Evolutionary conservation across 2,329 filamentous ascomycete species (phyloP).

Genomic region (Hypoxylon sp.): DNA sequence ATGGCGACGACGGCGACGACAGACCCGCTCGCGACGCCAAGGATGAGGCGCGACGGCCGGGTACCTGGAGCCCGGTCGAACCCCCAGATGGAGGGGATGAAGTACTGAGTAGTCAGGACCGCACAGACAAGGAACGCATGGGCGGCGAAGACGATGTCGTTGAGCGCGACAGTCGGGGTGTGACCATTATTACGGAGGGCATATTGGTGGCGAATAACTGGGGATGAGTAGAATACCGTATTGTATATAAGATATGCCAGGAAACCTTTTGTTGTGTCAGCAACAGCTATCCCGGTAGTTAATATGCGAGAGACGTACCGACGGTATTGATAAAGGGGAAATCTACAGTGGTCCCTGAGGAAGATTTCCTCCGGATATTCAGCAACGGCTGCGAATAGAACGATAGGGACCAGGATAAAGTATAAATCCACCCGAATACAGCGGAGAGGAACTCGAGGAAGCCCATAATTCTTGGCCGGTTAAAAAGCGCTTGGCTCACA

Average conservation of each 20-base stretch:
- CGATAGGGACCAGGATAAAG: constrained; percentile 83
- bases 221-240: constrained; percentile 81
- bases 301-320: constrained; percentile 58
- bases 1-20: constrained; percentile 68
- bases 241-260: constrained; percentile 83
- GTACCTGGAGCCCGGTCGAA: constrained; percentile 73
- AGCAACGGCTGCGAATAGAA: constrained; percentile 93
- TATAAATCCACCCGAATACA: constrained; percentile 83
- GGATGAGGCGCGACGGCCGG: constrained; percentile 72
- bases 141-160: constrained; percentile 89
- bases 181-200: constrained; percentile 82
- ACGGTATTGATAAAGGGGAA: constrained; percentile 83
- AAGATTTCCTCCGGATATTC: constrained; percentile 83
- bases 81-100: constrained; percentile 80
- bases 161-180: constrained; percentile 87
- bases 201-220: constrained; percentile 84
- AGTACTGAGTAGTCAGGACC: constrained; percentile 83
- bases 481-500: constrained; percentile 33
- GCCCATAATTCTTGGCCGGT: constrained; percentile 49
- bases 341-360: constrained; percentile 87
- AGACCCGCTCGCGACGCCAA: constrained; percentile 79
- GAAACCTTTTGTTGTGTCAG: constrained; percentile 69
- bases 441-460: constrained; percentile 68
- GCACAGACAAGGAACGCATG: constrained; percentile 83
- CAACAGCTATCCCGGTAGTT: constrained; percentile 9